These are phyloP conservation scores for Testicularia cyperi DNA, from an alignment of 1,284 basidiomycete genomes.

Conservation along the genomic window DNA sequence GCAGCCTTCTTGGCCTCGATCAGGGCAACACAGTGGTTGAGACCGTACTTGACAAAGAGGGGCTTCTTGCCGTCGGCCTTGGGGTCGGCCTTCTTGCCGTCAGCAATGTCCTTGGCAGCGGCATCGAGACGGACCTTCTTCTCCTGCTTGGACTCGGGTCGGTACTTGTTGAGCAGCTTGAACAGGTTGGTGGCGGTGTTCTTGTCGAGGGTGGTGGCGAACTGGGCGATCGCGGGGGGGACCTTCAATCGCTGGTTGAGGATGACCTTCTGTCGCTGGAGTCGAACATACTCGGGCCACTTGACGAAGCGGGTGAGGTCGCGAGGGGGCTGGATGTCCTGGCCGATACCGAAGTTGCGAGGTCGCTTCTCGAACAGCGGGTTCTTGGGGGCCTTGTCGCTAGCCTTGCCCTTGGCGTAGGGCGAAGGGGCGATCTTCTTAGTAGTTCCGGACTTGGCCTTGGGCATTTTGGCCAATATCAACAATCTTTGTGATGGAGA, in stretches of 20 bases:
- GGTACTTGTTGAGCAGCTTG: conserved; percentile 95
- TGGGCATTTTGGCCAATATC: conserved; percentile 49
- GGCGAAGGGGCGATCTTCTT: conserved; percentile 56
- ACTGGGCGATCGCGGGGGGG: conserved; percentile 96
- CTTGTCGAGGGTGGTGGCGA: conserved; percentile 97
- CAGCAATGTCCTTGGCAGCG: conserved; percentile 74
- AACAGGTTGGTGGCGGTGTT: conserved; percentile 98
- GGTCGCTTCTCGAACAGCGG: conserved; percentile 89
- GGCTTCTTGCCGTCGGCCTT: conserved; percentile 72
- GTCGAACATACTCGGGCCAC: conserved; percentile 98
- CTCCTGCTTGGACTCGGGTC: conserved; percentile 91
- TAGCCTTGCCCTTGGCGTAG: conserved; percentile 55
- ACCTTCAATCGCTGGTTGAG: conserved; percentile 98
- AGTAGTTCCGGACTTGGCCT: conserved; percentile 55
- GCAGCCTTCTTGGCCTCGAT: conserved; percentile 92
- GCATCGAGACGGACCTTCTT: conserved; percentile 90
- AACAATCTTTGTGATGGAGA: conserved; percentile 31
- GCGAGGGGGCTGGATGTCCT: conserved; percentile 85
- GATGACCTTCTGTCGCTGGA: conserved; percentile 98
- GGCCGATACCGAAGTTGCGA: conserved; percentile 94
- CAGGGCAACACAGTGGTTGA: conserved; percentile 93
- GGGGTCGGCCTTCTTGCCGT: conserved; percentile 63
- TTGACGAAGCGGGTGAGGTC: conserved; percentile 98
- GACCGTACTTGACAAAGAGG: conserved; percentile 90
- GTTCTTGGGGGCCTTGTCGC: conserved; percentile 74